Conservation (phyloP, 345 rosid species). For the Populus euphratica region DNA sequence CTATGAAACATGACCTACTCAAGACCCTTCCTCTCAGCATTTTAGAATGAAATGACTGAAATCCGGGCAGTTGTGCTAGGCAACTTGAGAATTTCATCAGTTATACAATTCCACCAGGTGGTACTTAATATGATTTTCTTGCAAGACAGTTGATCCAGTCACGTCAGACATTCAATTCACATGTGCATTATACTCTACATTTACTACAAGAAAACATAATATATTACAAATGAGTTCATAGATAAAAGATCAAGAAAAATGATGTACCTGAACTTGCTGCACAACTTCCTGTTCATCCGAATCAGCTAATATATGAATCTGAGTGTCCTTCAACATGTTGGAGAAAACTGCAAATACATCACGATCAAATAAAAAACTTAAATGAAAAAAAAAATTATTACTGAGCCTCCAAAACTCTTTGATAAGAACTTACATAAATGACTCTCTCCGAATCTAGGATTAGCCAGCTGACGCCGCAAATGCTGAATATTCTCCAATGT, state of each 20-base stretch:
- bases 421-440: constrained; percentile 58
- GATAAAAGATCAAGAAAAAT: background rate
- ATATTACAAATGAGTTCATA: background rate
- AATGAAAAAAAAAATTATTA: background rate
- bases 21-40: background rate
- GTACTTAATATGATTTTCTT: constrained; percentile 1
- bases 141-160: background rate
- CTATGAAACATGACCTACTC: background rate
- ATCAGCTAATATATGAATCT: constrained; percentile 93
- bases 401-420: background rate
- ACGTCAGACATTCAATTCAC: background rate
- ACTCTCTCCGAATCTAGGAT: constrained; percentile 88
- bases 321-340: constrained; percentile 91
- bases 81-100: background rate
- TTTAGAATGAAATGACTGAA: background rate
- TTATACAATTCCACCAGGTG: background rate
- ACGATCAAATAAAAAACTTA: background rate
- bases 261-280: constrained; percentile 85
- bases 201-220: background rate
- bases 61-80: background rate
- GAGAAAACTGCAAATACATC: constrained; percentile 68
- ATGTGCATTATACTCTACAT: background rate
- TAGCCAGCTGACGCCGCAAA: constrained; percentile 70
- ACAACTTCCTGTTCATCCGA: constrained; percentile 97
- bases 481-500: constrained; percentile 81